Conservation (phyloP, 352 stramenopile genomes). For the Pythium rhizo-oryzae region DNA sequence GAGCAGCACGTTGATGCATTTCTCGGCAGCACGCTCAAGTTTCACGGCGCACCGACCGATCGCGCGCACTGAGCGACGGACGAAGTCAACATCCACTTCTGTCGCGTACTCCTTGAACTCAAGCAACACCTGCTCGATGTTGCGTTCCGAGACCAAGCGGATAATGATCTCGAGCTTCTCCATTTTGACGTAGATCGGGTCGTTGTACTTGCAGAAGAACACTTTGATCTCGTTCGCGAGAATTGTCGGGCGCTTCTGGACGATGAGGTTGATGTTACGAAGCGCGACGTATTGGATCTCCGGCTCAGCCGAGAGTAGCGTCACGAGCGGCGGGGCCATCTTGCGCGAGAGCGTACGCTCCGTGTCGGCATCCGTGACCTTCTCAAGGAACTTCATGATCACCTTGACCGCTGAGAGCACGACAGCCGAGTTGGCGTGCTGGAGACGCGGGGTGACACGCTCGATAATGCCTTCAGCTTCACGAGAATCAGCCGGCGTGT, state of each 20-base stretch:
- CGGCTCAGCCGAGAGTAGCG: slow-evolving; percentile 96
- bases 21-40: slow-evolving; percentile 96
- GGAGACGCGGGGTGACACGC: slow-evolving; percentile 96
- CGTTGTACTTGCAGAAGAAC: slow-evolving; percentile 99
- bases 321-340: slow-evolving; percentile 98
- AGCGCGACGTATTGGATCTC: slow-evolving; percentile 99
- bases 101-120: slow-evolving; percentile 99
- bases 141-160: slow-evolving; percentile 96
- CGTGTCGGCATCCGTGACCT: slow-evolving; percentile 94
- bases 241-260: slow-evolving; percentile 97
- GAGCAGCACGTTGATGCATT: slow-evolving; percentile 98
- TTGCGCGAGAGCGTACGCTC: slow-evolving; percentile 92
- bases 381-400: slow-evolving; percentile 96
- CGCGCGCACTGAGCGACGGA: slow-evolving; percentile 95
- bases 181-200: slow-evolving; percentile 97
- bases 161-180: slow-evolving; percentile 99
- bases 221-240: slow-evolving; percentile 96
- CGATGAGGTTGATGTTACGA: slow-evolving; percentile 99
- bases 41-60: slow-evolving; percentile 99
- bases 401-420: slow-evolving; percentile 99
- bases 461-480: slow-evolving; percentile 99
- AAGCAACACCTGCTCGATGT: slow-evolving; percentile 98
- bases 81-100: slow-evolving; percentile 99
- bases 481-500: slow-evolving; percentile 93
- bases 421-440: slow-evolving; percentile 99